Conservation (phyloP, 2,329 filamentous ascomycete species). For the Neoascochyta sp. region DNA sequence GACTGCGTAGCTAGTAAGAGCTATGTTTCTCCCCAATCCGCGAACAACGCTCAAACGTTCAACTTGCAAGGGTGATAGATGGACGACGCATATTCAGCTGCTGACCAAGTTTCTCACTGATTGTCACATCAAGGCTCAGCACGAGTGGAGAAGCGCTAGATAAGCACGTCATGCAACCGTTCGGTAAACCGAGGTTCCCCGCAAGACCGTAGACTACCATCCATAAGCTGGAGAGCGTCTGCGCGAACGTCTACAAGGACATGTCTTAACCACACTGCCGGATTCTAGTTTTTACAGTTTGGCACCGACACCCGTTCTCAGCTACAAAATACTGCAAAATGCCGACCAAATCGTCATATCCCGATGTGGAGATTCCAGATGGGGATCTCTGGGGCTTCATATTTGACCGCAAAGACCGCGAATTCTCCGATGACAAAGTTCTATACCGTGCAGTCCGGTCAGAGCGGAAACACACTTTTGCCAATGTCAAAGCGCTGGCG, state of each 20-base stretch:
- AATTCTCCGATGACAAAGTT: conserved; percentile 22
- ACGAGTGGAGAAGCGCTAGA: no score
- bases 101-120: no score
- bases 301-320: not conserved
- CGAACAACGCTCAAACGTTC: no score
- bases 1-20: no score
- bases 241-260: conserved; percentile 1
- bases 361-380: conserved; percentile 18
- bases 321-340: conserved; percentile 6
- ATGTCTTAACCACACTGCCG: conserved; percentile 1
- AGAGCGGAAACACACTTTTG: conserved; percentile 59
- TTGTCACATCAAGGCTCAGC: no score
- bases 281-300: not conserved
- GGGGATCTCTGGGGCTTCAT: conserved; percentile 22
- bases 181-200: conserved; percentile 12
- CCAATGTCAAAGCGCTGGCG: conserved; percentile 61
- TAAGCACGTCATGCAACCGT: no score
- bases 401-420: conserved; percentile 19
- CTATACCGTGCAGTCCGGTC: conserved; percentile 20
- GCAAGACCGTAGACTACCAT: no score
- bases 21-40: no score
- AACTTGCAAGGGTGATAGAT: no score
- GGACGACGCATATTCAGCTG: no score
- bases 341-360: conserved; percentile 21
- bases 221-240: no score